A percentile compares a stretch with the other conserved stretches of the same genome.
phyloP scores from a whole-genome alignment of 2,329 filamentous ascomycete genomes.

The Lojkania enalia region DNA sequence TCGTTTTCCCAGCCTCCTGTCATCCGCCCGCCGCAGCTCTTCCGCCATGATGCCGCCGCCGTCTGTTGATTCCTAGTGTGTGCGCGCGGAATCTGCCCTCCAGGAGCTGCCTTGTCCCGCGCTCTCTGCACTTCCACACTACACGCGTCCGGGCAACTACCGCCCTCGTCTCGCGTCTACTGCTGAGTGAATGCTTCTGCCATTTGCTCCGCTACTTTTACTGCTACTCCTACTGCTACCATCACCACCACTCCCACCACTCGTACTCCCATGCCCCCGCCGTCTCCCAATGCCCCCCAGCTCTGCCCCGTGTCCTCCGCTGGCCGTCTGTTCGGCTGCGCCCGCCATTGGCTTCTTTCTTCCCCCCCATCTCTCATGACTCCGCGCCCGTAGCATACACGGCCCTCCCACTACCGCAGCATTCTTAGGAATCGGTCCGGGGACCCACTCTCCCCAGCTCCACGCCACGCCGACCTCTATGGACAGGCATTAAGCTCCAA shows the following conservation, averaged over 20 bases:
- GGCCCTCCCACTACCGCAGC: neutral
- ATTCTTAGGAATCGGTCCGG: constrained; percentile 20
- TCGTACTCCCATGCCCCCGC: too few relatives aligned
- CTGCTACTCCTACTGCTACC: constrained; percentile 23
- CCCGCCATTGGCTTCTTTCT: constrained; percentile 23
- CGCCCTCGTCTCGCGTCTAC: constrained; percentile 9
- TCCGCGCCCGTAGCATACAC: neutral
- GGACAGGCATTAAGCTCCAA: constrained; percentile 31
- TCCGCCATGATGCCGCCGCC: constrained; percentile 24
- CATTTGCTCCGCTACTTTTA: constrained; percentile 6
- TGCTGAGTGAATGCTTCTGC: constrained; percentile 3
- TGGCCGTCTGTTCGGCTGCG: constrained; percentile 34
- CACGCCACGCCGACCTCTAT: constrained; percentile 27
- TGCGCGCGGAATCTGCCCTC: neutral
- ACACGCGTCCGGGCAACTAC: too few relatives aligned
- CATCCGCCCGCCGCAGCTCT: constrained; percentile 14
- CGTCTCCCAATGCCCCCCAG: constrained; percentile 38
- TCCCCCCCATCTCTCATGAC: constrained; percentile 25
- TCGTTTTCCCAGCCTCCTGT: constrained; percentile 7
- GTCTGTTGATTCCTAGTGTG: constrained; percentile 19
- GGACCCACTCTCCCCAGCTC: constrained; percentile 29
- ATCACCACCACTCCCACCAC: too few relatives aligned
- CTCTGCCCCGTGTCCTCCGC: constrained; percentile 24
- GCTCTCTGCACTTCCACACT: constrained; percentile 13
- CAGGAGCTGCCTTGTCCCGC: constrained; percentile 10